phyloP scores from a whole-genome alignment of 140 eudicot species.

The Oenanthe javanica region DNA sequence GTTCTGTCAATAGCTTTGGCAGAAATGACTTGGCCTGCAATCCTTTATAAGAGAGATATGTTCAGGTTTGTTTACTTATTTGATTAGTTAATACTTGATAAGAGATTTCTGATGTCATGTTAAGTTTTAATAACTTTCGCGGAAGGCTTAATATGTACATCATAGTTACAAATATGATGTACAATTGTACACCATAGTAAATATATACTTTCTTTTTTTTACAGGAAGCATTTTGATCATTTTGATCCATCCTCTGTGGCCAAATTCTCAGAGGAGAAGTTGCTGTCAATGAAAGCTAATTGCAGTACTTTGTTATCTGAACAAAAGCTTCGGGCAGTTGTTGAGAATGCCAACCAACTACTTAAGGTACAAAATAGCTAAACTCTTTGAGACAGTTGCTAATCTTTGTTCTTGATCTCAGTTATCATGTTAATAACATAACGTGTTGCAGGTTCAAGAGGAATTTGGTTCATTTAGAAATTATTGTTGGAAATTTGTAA shows the following conservation, averaged over 20 bases:
- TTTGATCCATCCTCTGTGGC: slow-evolving; percentile 59
- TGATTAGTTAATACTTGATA: not conserved
- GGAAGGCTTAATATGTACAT: not conserved
- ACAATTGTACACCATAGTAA: not conserved
- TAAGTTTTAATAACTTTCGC: not conserved
- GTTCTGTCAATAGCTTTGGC: slow-evolving; percentile 72
- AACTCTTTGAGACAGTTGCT: not conserved
- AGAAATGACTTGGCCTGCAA: slow-evolving; percentile 69
- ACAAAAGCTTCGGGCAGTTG: slow-evolving; percentile 62
- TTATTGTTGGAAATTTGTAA: slow-evolving; percentile 63
- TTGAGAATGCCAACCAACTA: slow-evolving; percentile 53
- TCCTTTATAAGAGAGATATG: slow-evolving; percentile 50
- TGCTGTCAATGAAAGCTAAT: slow-evolving; percentile 27
- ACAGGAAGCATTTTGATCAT: slow-evolving; percentile 51
- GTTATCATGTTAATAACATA: not conserved
- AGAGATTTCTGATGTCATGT: not conserved
- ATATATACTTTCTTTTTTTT: not conserved
- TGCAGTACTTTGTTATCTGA: slow-evolving; percentile 56
- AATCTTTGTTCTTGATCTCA: not conserved
- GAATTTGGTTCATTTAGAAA: slow-evolving; percentile 73
- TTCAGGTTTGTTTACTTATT: slow-evolving; percentile 40
- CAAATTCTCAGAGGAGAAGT: slow-evolving; percentile 44
- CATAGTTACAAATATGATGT: not conserved
- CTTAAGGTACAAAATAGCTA: slow-evolving; percentile 42
- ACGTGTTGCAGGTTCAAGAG: slow-evolving; percentile 48